Evolutionary conservation across 805 yeast species (phyloP).

Genomic region (Zygoascus flipseniorum): DNA sequence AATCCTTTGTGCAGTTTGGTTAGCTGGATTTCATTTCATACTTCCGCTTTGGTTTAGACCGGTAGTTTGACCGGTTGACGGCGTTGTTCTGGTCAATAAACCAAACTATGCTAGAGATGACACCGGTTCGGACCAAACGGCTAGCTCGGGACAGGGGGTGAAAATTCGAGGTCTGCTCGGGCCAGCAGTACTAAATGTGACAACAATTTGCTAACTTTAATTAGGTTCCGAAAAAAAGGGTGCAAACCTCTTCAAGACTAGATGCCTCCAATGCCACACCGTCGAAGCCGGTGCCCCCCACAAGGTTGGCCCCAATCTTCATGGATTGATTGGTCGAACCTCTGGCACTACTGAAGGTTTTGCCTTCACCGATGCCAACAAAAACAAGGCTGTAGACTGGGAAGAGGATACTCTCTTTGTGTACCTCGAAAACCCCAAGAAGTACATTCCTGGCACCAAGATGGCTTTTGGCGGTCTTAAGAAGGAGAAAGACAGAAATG

Average conservation of each 20-base stretch:
- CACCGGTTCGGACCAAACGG: too few relatives aligned
- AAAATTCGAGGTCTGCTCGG: too few relatives aligned
- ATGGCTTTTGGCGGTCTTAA: constrained; percentile 99
- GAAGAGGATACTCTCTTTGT: constrained; percentile 78
- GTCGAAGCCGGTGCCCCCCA: constrained; percentile 91
- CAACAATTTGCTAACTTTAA: neutral
- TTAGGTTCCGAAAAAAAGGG: constrained; percentile 80
- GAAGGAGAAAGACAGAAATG: constrained; percentile 98
- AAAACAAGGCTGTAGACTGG: constrained; percentile 91
- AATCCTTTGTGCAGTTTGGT: too few relatives aligned
- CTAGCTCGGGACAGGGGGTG: too few relatives aligned
- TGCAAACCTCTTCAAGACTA: constrained; percentile 96
- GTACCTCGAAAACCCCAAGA: constrained; percentile 99
- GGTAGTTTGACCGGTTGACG: too few relatives aligned
- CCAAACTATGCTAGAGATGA: too few relatives aligned
- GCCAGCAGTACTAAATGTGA: neutral
- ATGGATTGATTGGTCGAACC: constrained; percentile 87
- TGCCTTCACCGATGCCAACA: constrained; percentile 98
- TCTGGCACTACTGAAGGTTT: constrained; percentile 90
- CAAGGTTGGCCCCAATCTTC: constrained; percentile 98
- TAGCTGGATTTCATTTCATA: too few relatives aligned
- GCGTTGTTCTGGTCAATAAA: too few relatives aligned
- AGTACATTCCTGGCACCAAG: constrained; percentile 99
- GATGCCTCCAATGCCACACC: constrained; percentile 99
- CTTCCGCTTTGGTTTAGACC: too few relatives aligned